These are phyloP conservation scores for Iris macrosiphon DNA, from an alignment of 106 monocot species.

Conservation along the genomic window DNA sequence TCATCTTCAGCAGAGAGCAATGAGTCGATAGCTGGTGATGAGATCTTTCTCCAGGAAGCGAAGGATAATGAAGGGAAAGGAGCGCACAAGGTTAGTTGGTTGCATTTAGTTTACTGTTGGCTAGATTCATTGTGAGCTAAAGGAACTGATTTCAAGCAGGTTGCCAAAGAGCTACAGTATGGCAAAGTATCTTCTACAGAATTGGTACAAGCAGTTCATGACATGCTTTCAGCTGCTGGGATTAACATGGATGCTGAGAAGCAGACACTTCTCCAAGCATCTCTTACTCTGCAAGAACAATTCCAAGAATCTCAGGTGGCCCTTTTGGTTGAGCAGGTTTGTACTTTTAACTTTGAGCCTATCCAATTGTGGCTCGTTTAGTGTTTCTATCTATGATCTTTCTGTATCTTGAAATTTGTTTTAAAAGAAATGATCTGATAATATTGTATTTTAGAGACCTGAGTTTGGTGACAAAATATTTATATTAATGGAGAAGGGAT, in stretches of 20 bases:
- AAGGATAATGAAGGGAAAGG: slow-evolving; percentile 8
- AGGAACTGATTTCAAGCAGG: slow-evolving; percentile 19
- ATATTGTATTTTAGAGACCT: too few species aligned
- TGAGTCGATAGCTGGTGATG: slow-evolving; percentile 10
- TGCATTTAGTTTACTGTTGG: not conserved
- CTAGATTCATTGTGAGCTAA: slow-evolving; percentile 2
- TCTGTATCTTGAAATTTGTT: not conserved
- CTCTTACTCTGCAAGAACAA: slow-evolving; percentile 77
- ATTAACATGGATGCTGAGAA: slow-evolving; percentile 74
- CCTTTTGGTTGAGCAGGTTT: slow-evolving; percentile 91
- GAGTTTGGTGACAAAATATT: too few species aligned
- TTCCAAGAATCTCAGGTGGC: slow-evolving; percentile 79
- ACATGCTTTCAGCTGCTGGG: slow-evolving; percentile 88
- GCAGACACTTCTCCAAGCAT: slow-evolving; percentile 66
- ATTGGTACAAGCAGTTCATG: slow-evolving; percentile 83
- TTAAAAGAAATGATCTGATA: too few species aligned
- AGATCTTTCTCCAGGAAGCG: slow-evolving; percentile 9
- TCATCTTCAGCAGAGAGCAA: slow-evolving; percentile 17
- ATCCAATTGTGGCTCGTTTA: not conserved
- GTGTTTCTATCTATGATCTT: slow-evolving; percentile 1
- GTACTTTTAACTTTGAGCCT: slow-evolving; percentile 10
- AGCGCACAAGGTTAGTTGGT: slow-evolving; percentile 28
- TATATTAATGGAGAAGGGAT: too few species aligned
- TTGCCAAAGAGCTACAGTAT: slow-evolving; percentile 33
- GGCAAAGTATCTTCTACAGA: slow-evolving; percentile 79